Base-by-base conservation (phyloP, 2,329 filamentous ascomycete genomes). In the Leptographium lundbergii region DNA sequence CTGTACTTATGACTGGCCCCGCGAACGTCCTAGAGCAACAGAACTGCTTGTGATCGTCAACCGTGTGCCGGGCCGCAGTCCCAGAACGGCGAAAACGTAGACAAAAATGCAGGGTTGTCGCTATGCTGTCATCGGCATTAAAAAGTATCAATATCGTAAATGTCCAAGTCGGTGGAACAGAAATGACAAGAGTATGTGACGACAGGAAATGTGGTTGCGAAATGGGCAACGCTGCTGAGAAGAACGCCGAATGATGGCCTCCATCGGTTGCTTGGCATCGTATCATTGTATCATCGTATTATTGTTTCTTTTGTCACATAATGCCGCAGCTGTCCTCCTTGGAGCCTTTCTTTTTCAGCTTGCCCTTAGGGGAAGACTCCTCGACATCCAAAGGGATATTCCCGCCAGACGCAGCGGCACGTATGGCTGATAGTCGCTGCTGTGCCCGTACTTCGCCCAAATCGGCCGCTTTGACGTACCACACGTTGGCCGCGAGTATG, bases 401-500 rank as follows among this genome's bases (percentile, higher is more conserved):
- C 27, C 79, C 80, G 63, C 77, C 80, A 63, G 77, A 81, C 34
- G 91, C 88, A 13, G 94, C 92, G 10, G 88, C 87, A 62, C 88
- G 83, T 62, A 99, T 99, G 48, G 91, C 89, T 24, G 87, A 84
- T 57, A 99, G 78, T 29, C 94, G 83, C 67, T 94, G 87, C 71
- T 87, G 92, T 56, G 94, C 94, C 60, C 91, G 84, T 66, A 94
- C 89, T 67, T 97, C 91, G 54, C 92, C 94, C 56, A 89, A 83
- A 65, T 96, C 92, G 19, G 94, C 92, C 6, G 94, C 94, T 72
- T 89, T 89, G 65, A 99, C 92, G 70, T 99, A 99, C 92, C 91
- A 97, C 36, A 96, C 89, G 68, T 99, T 99, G 65, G 94, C 92
- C 71, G 96, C 91, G 51, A 99, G 81, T n/a, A 92, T 85, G 70